phyloP scores from a whole-genome alignment of 2,329 filamentous ascomycete species.

The Sphaerulina populicola region DNA sequence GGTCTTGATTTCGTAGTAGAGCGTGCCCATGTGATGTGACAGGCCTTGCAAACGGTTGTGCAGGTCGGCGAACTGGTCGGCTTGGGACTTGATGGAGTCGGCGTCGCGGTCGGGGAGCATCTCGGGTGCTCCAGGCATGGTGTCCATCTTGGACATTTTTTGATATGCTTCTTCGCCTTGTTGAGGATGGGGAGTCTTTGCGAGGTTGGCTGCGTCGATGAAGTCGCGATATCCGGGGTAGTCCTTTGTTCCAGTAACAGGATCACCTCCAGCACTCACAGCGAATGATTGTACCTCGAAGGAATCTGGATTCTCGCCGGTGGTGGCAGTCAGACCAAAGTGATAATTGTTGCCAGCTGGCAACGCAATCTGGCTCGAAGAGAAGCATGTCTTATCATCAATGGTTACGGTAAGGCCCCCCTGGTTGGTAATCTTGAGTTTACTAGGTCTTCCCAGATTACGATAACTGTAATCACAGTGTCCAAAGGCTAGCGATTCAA shows the following conservation, averaged over 20 bases:
- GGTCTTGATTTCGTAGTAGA: conserved; percentile 51
- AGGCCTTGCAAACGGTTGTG: conserved; percentile 72
- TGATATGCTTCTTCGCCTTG: conserved; percentile 7
- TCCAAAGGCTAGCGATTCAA: conserved; percentile 83
- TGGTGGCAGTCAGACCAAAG: conserved; percentile 80
- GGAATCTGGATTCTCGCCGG: conserved; percentile 84
- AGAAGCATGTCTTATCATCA: conserved; percentile 75
- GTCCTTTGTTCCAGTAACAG: conserved; percentile 23
- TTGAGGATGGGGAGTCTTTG: conserved; percentile 28
- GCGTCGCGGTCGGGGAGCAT: conserved; percentile 33
- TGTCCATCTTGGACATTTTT: conserved; percentile 22
- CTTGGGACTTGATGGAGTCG: conserved; percentile 36
- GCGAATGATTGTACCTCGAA: conserved; percentile 88
- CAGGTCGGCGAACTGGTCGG: conserved; percentile 69
- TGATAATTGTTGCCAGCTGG: conserved; percentile 60
- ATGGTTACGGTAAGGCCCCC: conserved; percentile 67
- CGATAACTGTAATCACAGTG: conserved; percentile 87
- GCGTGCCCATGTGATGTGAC: conserved; percentile 57
- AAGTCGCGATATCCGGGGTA: conserved; percentile 22
- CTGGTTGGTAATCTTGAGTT: conserved; percentile 64
- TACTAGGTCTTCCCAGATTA: conserved; percentile 77
- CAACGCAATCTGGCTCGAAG: conserved; percentile 65
- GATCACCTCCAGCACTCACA: conserved; percentile 47
- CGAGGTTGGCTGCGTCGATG: conserved; percentile 16
- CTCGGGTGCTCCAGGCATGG: conserved; percentile 39